These are phyloP conservation scores for Wilhelminamyces savonicus DNA, from an alignment of 805 yeast species.

Conservation along the genomic window DNA sequence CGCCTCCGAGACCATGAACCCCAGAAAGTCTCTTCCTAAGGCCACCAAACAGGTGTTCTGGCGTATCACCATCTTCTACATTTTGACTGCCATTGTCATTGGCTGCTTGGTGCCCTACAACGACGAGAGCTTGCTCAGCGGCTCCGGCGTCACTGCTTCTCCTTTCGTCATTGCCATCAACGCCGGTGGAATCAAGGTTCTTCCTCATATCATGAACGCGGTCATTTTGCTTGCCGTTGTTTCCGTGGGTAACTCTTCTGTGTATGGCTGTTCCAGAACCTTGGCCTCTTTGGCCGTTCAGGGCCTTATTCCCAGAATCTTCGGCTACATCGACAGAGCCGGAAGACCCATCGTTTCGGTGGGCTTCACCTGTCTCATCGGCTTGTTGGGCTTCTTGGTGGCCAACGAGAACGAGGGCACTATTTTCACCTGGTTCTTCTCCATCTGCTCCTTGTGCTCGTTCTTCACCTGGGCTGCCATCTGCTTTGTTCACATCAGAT, in stretches of 20 bases:
- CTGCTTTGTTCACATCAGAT: constrained; percentile 34
- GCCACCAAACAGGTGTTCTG: constrained; percentile 52
- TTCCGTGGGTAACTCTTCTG: constrained; percentile 73
- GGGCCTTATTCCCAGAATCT: constrained; percentile 55
- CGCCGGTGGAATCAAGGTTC: constrained; percentile 53
- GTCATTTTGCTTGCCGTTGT: constrained; percentile 67
- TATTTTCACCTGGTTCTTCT: constrained; percentile 36
- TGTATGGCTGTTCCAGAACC: constrained; percentile 69
- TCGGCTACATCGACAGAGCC: constrained; percentile 33
- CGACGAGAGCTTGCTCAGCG: constrained; percentile 30
- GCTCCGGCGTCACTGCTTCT: constrained; percentile 52
- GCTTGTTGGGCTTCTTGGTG: constrained; percentile 34
- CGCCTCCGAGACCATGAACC: constrained; percentile 52
- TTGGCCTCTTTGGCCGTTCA: constrained; percentile 63
- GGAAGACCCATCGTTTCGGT: constrained; percentile 40
- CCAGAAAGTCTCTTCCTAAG: constrained; percentile 49
- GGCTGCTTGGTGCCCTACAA: constrained; percentile 51
- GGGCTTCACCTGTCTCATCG: constrained; percentile 24
- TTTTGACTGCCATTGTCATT: constrained; percentile 40
- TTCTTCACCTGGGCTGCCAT: constrained; percentile 38
- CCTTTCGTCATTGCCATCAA: constrained; percentile 72
- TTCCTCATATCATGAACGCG: constrained; percentile 70
- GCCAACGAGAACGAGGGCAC: constrained; percentile 22
- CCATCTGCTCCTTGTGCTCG: constrained; percentile 35
- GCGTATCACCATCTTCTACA: constrained; percentile 46